phyloP scores from a whole-genome alignment of 306 rosid genomes.

The Dalbergia oliveri region DNA sequence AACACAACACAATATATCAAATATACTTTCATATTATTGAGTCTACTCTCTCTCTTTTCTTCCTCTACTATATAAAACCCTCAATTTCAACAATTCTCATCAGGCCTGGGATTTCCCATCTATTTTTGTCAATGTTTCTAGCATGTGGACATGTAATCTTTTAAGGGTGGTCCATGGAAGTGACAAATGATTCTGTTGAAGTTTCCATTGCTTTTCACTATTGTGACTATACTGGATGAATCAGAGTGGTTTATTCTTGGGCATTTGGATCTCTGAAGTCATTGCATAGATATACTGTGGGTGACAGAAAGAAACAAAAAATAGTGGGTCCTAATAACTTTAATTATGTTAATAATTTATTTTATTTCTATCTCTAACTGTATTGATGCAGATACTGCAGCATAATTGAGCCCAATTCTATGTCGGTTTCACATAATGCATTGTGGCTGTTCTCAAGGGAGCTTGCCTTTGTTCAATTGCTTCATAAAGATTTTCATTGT shows the following conservation, averaged over 20 bases:
- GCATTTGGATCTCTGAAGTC: background rate
- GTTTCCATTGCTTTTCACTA: background rate
- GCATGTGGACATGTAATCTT: slow-evolving; percentile 19
- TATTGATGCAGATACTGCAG: background rate
- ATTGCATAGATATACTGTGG: background rate
- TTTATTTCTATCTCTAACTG: background rate
- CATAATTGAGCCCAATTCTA: background rate
- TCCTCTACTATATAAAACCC: too few species aligned
- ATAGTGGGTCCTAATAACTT: background rate
- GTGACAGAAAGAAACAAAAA: background rate
- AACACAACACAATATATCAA: too few species aligned
- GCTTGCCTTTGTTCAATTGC: background rate
- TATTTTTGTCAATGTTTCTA: slow-evolving; percentile 18
- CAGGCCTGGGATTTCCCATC: slow-evolving; percentile 4
- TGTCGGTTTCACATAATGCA: background rate
- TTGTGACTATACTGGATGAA: slow-evolving; percentile 23
- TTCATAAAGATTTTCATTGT: background rate
- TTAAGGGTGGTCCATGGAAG: slow-evolving; percentile 5
- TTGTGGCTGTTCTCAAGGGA: background rate
- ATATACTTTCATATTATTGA: too few species aligned
- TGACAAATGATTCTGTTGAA: slow-evolving; percentile 25
- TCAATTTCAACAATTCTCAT: too few species aligned
- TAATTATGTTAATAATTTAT: slow-evolving; percentile 13
- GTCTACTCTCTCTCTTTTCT: too few species aligned
- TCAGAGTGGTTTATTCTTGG: slow-evolving; percentile 2